These are phyloP conservation scores for Drosera capensis DNA, from an alignment of 148 eudicot species.

Conservation along the genomic window DNA sequence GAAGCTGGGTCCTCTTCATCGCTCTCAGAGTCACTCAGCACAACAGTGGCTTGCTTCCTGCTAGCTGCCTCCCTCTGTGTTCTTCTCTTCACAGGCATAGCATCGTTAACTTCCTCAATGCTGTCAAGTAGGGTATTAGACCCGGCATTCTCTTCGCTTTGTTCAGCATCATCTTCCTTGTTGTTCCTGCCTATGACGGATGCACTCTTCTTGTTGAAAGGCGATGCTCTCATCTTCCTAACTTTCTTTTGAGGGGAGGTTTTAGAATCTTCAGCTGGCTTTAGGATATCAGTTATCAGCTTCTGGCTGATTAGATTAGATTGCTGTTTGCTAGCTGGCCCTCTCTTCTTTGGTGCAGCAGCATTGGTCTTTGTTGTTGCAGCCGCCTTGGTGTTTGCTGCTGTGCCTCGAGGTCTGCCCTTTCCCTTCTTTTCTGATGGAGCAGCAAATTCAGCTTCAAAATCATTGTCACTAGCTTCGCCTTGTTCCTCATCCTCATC, in stretches of 20 bases:
- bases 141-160: not conserved
- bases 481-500: slow-evolving; percentile 30
- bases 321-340: slow-evolving; percentile 28
- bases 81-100: not conserved
- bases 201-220: slow-evolving; percentile 80
- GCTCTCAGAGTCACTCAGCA: not conserved
- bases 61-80: not conserved
- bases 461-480: slow-evolving; percentile 26
- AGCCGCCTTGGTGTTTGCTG: slow-evolving; percentile 26
- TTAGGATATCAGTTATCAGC: slow-evolving; percentile 43
- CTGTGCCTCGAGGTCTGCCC: slow-evolving; percentile 19
- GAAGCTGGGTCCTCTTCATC: not conserved
- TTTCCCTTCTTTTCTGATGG: slow-evolving; percentile 37
- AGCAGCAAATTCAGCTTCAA: slow-evolving; percentile 19
- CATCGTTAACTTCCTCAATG: not conserved
- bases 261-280: slow-evolving; percentile 29
- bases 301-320: slow-evolving; percentile 25
- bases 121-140: not conserved
- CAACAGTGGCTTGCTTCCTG: not conserved
- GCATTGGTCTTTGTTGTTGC: slow-evolving; percentile 12
- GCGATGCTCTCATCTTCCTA: slow-evolving; percentile 81
- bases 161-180: slow-evolving; percentile 5
- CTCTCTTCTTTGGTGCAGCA: slow-evolving; percentile 53
- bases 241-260: slow-evolving; percentile 78
- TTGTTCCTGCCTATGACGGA: slow-evolving; percentile 26